phyloP scores from a whole-genome alignment of 192 early-diverging fungal genomes.

The Coemansia sp. region DNA sequence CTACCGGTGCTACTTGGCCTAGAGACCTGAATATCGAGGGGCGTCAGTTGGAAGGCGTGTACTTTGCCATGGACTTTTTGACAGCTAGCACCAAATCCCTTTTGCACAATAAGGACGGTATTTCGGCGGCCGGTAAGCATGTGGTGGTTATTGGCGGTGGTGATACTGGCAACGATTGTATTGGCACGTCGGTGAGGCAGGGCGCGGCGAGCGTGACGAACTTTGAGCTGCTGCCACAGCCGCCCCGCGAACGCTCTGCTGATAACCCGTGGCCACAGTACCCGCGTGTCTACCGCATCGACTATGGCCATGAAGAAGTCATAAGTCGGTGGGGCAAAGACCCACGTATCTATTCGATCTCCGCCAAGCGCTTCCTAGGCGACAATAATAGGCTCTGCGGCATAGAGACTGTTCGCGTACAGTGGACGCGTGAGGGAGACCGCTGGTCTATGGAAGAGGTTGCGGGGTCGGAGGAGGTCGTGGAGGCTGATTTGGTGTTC shows the following conservation, averaged over 20 bases:
- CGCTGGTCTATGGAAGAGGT: constrained; percentile 92
- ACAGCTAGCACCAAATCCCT: constrained; percentile 87
- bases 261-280: constrained; percentile 99
- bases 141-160: constrained; percentile 99
- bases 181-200: constrained; percentile 91
- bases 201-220: constrained; percentile 89
- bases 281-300: constrained; percentile 93
- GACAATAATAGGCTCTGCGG: constrained; percentile 84
- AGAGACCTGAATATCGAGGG: constrained; percentile 91
- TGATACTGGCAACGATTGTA: constrained; percentile 97
- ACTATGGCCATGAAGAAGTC: constrained; percentile 97
- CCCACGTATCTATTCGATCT: constrained; percentile 93
- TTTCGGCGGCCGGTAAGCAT: constrained; percentile 88
- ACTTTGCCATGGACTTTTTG: constrained; percentile 99
- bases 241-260: constrained; percentile 75
- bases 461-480: constrained; percentile 81
- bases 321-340: constrained; percentile 88
- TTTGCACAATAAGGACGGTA: constrained; percentile 64
- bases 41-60: constrained; percentile 85
- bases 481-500: constrained; percentile 89
- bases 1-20: constrained; percentile 97
- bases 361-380: constrained; percentile 94
- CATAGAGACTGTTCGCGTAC: constrained; percentile 93
- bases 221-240: constrained; percentile 97
- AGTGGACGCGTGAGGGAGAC: constrained; percentile 85